Percentiles rank a stretch among this genome's conserved stretches.
These are phyloP conservation scores for Mycena rosella DNA, from an alignment of 768 basidiomycete genomes.

Conservation along the genomic window DNA sequence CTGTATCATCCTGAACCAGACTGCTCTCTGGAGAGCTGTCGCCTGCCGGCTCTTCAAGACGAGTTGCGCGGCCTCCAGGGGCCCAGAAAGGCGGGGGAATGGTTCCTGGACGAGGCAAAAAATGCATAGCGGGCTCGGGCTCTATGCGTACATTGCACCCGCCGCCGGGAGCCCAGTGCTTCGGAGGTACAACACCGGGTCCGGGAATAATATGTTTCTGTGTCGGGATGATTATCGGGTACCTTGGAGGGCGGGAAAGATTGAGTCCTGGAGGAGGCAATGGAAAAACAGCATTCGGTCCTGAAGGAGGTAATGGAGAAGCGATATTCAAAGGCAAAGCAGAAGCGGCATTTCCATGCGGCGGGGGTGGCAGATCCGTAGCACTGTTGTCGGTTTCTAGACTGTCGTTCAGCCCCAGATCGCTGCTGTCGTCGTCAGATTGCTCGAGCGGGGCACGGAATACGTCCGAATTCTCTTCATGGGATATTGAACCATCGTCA, in stretches of 20 bases:
- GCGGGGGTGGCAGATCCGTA: neutral
- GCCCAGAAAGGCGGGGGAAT: conserved; percentile 9
- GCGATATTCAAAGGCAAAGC: no score
- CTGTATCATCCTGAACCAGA: conserved; percentile 17
- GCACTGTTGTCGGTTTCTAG: conserved; percentile 15
- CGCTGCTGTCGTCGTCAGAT: neutral
- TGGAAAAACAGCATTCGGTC: no score
- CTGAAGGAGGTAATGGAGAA: conserved; percentile 11
- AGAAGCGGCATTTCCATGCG: neutral
- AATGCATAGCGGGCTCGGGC: conserved; percentile 14
- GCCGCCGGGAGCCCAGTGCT: conserved; percentile 11
- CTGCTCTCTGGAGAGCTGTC: neutral
- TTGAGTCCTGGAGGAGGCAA: conserved; percentile 17
- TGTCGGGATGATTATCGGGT: conserved; percentile 21
- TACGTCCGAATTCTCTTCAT: conserved; percentile 3
- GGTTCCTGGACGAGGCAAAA: conserved; percentile 25
- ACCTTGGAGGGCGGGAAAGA: conserved; percentile 5
- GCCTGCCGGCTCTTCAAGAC: conserved; percentile 9
- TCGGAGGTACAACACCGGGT: conserved; percentile 2
- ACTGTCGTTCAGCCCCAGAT: neutral
- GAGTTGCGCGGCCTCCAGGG: conserved; percentile 20
- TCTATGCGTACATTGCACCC: conserved; percentile 18
- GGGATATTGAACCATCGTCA: conserved; percentile 26
- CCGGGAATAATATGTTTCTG: neutral
- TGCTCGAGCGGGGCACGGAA: neutral